Conservation (phyloP, 192 early-diverging fungal species). For the Coemansia sp. region DNA sequence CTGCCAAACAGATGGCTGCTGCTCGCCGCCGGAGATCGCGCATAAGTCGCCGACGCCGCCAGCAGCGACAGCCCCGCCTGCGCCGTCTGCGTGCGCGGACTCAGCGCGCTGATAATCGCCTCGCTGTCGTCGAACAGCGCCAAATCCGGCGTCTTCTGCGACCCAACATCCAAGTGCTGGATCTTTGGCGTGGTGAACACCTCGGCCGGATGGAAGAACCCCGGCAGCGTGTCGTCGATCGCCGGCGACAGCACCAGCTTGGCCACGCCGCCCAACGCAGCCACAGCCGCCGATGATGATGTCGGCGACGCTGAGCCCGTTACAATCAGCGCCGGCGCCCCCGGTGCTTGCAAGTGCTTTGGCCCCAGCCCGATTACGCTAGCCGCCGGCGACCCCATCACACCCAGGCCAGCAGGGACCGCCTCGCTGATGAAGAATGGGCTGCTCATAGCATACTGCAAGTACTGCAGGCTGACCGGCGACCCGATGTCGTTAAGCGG, state of each 20-base stretch:
- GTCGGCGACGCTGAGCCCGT: slow-evolving; percentile 21
- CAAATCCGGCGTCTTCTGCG: slow-evolving; percentile 35
- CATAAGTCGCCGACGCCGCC: slow-evolving; percentile 49
- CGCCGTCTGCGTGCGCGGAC: slow-evolving; percentile 51
- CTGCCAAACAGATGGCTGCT: not conserved
- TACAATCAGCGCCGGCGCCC: slow-evolving; percentile 19
- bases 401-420: not conserved
- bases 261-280: not conserved
- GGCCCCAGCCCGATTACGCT: slow-evolving; percentile 13
- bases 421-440: slow-evolving; percentile 28
- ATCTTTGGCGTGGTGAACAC: slow-evolving; percentile 52
- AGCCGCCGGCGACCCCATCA: slow-evolving; percentile 28
- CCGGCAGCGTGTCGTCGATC: slow-evolving; percentile 17
- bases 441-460: slow-evolving; percentile 44
- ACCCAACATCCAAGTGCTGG: slow-evolving; percentile 20
- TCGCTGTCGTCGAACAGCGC: slow-evolving; percentile 47
- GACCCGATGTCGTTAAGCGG: slow-evolving; percentile 52
- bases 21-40: slow-evolving; percentile 19
- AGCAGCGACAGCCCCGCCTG: slow-evolving; percentile 49
- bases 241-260: slow-evolving; percentile 17
- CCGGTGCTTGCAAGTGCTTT: slow-evolving; percentile 18
- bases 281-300: not conserved
- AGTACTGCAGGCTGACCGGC: slow-evolving; percentile 42
- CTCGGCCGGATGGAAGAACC: slow-evolving; percentile 43
- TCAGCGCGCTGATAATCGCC: slow-evolving; percentile 29